Evolutionary conservation across 495 filamentous ascomycete genomes (phyloP), one percentile per base, ranked within the genome.

Genomic region (Cercophora samala): DNA sequence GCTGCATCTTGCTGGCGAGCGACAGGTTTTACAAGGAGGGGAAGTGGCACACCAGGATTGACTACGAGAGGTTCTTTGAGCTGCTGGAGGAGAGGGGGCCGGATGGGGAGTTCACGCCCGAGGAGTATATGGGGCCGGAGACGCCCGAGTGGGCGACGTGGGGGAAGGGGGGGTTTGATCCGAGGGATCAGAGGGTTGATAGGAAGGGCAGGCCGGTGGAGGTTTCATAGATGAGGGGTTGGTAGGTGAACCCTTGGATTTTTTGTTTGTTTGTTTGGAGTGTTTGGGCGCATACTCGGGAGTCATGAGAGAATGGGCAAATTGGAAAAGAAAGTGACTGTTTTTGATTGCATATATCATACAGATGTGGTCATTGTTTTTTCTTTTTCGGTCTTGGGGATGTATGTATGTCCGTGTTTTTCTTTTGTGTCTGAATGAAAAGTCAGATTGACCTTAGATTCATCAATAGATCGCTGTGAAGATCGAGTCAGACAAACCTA

Each of bases 121-220:
- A 96, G 73, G 93, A 98, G 73, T 98, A 98, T 75, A 88, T 96
- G 82, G 88, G 87, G 1, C 83, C 87, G 21, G 80, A 85, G 66
- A 98, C 94, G 4, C 91, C 92, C 13, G 90, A 96, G 71, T 98
- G 94, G 94, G 94, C 94, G 22, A 86, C 86, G n/a, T 97, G 92
- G 91, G 94, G 94, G 0, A 88, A 91, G 59, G 93, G 94, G 2
- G 94, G 94, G 1, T 98, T 98, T 74, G 91, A 98, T 81, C 94
- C 94, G 1, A 84, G 89, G 54, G 94, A 98, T 79, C 83, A 88
- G 78, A 87, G 94, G 68, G 92, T 97, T 32, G 87, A 90, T 75
- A 84, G 86, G 64, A 97, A 95, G 77, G 92, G 93, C 1, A 73
- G 77, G 62, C 79, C 79, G 60, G 80, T 83, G 18, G 81, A 79